Evolutionary conservation across 1,139 yeast species (phyloP).

Genomic region (Lodderomyces metapsilosis): DNA sequence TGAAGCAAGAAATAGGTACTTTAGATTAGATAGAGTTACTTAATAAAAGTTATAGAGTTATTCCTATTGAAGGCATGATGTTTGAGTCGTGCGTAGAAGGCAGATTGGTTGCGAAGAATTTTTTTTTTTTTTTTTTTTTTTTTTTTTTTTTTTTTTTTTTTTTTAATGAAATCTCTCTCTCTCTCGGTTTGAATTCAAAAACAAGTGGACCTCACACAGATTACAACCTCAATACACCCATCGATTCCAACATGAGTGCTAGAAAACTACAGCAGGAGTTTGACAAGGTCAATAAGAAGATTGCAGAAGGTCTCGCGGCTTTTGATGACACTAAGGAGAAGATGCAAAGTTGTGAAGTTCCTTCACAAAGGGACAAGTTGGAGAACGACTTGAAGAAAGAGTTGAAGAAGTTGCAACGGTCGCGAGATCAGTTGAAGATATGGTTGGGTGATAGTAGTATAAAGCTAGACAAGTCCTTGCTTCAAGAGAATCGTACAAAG

Average conservation of each 20-base stretch:
- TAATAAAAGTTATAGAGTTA: background rate
- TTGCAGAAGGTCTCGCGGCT: slow-evolving; percentile 85
- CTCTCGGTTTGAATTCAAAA: background rate
- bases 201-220: background rate
- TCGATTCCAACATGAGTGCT: slow-evolving; percentile 34
- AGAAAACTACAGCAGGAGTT: slow-evolving; percentile 68
- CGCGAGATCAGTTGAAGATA: slow-evolving; percentile 92
- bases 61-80: background rate
- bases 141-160: background rate
- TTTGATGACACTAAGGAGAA: slow-evolving; percentile 89
- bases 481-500: slow-evolving; percentile 76
- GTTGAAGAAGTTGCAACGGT: slow-evolving; percentile 90
- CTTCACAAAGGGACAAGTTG: slow-evolving; percentile 89
- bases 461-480: slow-evolving; percentile 73
- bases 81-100: slow-evolving; percentile 1
- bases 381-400: slow-evolving; percentile 94
- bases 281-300: slow-evolving; percentile 93
- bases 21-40: slow-evolving; percentile 10
- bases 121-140: slow-evolving; percentile 2
- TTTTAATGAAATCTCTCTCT: background rate
- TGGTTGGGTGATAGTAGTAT: slow-evolving; percentile 94
- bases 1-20: slow-evolving; percentile 46
- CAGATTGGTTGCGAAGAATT: slow-evolving; percentile 1
- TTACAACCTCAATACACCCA: background rate
- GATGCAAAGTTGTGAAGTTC: slow-evolving; percentile 76